phyloP scores from a whole-genome alignment of 345 rosid species.

The Microthlaspi erraticum region DNA sequence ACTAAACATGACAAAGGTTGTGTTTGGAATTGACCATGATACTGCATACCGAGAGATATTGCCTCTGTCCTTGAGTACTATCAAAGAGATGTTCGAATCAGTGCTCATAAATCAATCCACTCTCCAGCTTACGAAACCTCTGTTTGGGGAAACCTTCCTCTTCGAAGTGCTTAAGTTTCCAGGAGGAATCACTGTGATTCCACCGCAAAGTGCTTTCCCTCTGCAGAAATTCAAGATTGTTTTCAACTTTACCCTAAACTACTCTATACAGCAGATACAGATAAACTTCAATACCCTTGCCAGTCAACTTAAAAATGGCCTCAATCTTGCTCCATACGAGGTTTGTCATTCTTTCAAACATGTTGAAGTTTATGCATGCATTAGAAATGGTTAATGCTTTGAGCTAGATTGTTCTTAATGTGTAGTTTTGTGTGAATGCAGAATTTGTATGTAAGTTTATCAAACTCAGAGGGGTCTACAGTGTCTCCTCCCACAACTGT shows the following conservation, averaged over 20 bases:
- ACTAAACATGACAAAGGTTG: slow-evolving; percentile 66
- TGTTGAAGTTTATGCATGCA: slow-evolving; percentile 10
- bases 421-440: slow-evolving; percentile 44
- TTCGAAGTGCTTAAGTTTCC: slow-evolving; percentile 79
- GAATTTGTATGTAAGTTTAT: slow-evolving; percentile 78
- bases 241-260: slow-evolving; percentile 86
- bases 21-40: slow-evolving; percentile 81
- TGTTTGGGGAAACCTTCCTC: slow-evolving; percentile 69
- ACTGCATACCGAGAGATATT: slow-evolving; percentile 56
- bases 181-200: slow-evolving; percentile 82
- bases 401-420: slow-evolving; percentile 25
- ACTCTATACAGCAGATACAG: slow-evolving; percentile 69
- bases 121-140: slow-evolving; percentile 63
- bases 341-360: slow-evolving; percentile 46
- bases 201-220: slow-evolving; percentile 73
- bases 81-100: slow-evolving; percentile 60
- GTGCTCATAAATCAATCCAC: slow-evolving; percentile 59
- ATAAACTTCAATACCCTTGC: slow-evolving; percentile 63
- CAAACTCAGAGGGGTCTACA: slow-evolving; percentile 72
- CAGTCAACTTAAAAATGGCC: slow-evolving; percentile 73
- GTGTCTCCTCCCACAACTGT: slow-evolving; percentile 74
- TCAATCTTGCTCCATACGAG: slow-evolving; percentile 76
- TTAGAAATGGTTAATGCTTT: slow-evolving; percentile 1
- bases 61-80: slow-evolving; percentile 59
- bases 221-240: slow-evolving; percentile 76